Evolutionary conservation across 1,284 basidiomycete genomes (phyloP).

Genomic region (Puccinia sorghi): DNA sequence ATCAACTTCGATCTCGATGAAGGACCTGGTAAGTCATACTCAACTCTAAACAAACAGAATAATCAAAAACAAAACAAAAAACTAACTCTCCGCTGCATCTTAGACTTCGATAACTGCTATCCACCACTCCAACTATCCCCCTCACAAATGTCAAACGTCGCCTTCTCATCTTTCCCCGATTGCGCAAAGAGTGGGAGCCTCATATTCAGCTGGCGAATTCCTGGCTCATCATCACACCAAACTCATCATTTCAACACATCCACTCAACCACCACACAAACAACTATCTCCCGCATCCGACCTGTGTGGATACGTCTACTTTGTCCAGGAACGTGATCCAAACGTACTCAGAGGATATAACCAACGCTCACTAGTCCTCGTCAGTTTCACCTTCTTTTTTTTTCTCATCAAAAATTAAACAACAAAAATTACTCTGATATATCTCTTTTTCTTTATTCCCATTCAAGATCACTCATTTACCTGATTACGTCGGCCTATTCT

Average conservation of each 20-base stretch:
- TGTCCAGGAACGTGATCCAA: conserved; percentile 56
- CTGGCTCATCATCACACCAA: conserved; percentile 47
- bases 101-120: conserved; percentile 46
- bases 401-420: background rate
- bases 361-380: conserved; percentile 50
- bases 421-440: conserved; percentile 4
- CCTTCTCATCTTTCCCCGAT: conserved; percentile 92
- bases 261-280: background rate
- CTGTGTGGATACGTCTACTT: conserved; percentile 58
- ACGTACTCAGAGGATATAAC: conserved; percentile 57
- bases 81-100: background rate
- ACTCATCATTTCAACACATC: background rate
- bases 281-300: background rate
- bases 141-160: conserved; percentile 62
- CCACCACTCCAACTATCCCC: conserved; percentile 11
- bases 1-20: conserved; percentile 49
- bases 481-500: conserved; percentile 43
- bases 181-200: conserved; percentile 62
- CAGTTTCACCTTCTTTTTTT: background rate
- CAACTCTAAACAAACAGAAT: background rate
- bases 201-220: conserved; percentile 57
- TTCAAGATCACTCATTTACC: conserved; percentile 35
- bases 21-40: conserved; percentile 20
- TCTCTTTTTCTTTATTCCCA: background rate
- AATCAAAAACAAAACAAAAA: background rate